A percentile compares a stretch with the other conserved stretches of the same genome.
Conservation (phyloP, 331 rosid species). For the Quercus tomentella region DNA sequence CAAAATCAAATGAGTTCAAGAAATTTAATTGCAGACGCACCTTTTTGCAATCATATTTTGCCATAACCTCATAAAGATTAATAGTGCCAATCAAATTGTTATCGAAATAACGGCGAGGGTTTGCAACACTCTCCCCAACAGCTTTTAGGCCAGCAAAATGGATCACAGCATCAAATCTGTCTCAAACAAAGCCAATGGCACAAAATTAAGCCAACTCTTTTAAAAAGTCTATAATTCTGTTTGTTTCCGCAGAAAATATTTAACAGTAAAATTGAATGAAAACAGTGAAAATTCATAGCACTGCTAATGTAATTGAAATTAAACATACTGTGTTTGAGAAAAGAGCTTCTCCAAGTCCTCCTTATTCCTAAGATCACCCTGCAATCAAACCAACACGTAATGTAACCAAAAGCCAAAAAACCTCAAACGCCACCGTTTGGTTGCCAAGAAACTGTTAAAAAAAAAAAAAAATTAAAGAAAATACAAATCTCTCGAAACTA, state of each 20-base stretch:
- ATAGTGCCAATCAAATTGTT: conserved; percentile 74
- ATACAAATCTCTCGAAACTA: background rate
- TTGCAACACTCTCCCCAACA: conserved; percentile 74
- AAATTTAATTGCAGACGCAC: conserved; percentile 22
- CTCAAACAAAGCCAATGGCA: background rate
- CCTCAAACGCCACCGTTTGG: background rate
- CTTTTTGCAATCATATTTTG: conserved; percentile 71
- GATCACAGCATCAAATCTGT: conserved; percentile 82
- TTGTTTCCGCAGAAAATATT: background rate
- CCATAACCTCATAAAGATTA: conserved; percentile 76
- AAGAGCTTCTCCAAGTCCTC: conserved; percentile 78
- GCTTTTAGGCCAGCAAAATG: conserved; percentile 93
- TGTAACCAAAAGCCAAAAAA: background rate
- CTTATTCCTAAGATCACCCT: conserved; percentile 76
- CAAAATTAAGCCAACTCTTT: background rate
- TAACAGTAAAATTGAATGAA: background rate
- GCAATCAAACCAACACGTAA: background rate
- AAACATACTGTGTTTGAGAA: conserved; percentile 45
- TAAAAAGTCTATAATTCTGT: background rate
- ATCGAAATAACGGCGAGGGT: conserved; percentile 71
- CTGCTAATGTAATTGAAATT: no score
- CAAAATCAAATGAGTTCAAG: background rate
- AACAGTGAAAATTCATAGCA: background rate
- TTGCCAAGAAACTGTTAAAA: background rate
- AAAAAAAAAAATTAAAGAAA: background rate